A percentile compares a stretch with the other conserved stretches of the same genome.
These are phyloP conservation scores for Pichia cactophila DNA, from an alignment of 1,139 yeast genomes.

Conservation along the genomic window DNA sequence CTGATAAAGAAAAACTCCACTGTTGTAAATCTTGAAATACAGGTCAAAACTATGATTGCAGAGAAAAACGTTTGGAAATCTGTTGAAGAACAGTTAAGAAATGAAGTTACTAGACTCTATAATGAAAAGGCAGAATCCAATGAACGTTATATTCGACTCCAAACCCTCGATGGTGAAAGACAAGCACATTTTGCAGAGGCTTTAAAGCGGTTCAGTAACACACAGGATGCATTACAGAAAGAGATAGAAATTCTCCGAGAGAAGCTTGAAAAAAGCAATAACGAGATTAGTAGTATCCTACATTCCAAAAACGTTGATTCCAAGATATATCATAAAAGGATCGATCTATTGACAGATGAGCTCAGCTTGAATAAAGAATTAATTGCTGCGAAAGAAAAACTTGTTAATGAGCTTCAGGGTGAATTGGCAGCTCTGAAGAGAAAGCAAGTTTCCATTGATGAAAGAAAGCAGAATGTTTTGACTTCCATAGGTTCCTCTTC, in stretches of 20 bases:
- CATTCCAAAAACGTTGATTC: conserved; percentile 50
- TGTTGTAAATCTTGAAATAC: conserved; percentile 35
- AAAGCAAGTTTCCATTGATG: conserved; percentile 26
- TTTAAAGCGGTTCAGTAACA: conserved; percentile 42
- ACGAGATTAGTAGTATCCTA: conserved; percentile 38
- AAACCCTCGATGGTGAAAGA: conserved; percentile 53
- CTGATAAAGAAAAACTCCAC: conserved; percentile 37
- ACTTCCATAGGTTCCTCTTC: conserved; percentile 30
- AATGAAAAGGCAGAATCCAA: conserved; percentile 57
- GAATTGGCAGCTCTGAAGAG: conserved; percentile 21
- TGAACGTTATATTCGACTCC: conserved; percentile 54
- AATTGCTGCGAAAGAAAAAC: conserved; percentile 35
- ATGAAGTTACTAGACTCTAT: conserved; percentile 46
- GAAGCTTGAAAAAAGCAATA: conserved; percentile 45
- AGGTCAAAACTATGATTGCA: conserved; percentile 43
- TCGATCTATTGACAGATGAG: conserved; percentile 51
- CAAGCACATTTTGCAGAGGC: conserved; percentile 46
- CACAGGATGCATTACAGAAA: conserved; percentile 45
- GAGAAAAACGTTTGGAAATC: conserved; percentile 48
- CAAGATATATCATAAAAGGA: conserved; percentile 57
- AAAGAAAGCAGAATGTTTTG: conserved; percentile 31
- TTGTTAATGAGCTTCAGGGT: conserved; percentile 28
- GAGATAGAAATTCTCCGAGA: conserved; percentile 36
- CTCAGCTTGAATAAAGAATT: conserved; percentile 36
- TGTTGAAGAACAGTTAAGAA: conserved; percentile 44